Base-by-base conservation (phyloP, 148 eudicot genomes). In the Silene latifolia region DNA sequence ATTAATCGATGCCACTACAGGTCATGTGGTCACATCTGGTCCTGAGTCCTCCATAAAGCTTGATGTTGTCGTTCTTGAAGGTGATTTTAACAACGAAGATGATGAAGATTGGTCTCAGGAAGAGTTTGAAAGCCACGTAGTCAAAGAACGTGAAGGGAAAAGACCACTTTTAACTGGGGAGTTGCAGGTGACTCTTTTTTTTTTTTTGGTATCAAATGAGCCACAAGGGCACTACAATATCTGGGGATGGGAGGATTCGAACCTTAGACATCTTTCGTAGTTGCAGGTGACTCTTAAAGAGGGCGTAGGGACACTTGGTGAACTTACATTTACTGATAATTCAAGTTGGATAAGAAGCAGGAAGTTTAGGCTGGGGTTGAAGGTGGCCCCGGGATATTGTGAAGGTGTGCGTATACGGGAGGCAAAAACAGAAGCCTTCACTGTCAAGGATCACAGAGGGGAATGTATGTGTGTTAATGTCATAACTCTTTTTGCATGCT, bases 331-430 rank as follows among this genome's bases (percentile, higher is more conserved):
- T 85, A 93, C 98, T 8, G 98, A 93, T 72, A 93, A 93, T 75
- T 93, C 98, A 14, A 93, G 98, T 77, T 93, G 98, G 98, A 93
- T 91, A 64, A 82, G 98, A 77, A 91, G 98, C 87, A 81, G 98
- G 75, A 93, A 93, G 69, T 93, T 93, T 80, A 87, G 97, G 76
- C 88, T 93, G 70, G 98, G 98, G 56, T 81, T 93, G 72, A 93
- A 93, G 81, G 85, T 89, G 76, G 80, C 92, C 53, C 75, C 94
- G 2, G 98, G 93, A 66, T 83, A 62, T 81, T 87, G 88, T 80
- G 97, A 87, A 63, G 91, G 93, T 18, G 63, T 85, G 20, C 92
- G 98, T 21, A 77, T 93, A 58, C 89, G 98, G 10, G 97, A 93
- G 85, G 98, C 98, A 13, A 93, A 93, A 80, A 91, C 98, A 15